These are phyloP conservation scores for Fraxinus quadrangulata DNA, from an alignment of 257 asterid species.

Conservation along the genomic window DNA sequence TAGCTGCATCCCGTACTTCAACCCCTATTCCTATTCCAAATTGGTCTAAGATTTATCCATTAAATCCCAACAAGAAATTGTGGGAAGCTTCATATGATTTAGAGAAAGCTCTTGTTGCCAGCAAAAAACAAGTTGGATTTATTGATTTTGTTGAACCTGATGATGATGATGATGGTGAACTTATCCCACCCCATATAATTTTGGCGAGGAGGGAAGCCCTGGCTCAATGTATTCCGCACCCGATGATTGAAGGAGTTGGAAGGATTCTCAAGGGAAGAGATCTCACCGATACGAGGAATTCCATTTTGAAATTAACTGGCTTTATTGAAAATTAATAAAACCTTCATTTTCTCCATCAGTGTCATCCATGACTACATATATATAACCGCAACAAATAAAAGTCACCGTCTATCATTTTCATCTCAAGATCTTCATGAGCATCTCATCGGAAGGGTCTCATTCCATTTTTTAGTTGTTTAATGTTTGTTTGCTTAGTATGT, in stretches of 20 bases:
- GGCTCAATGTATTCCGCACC: conserved; percentile 47
- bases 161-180: conserved; percentile 26
- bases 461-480: background rate
- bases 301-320: conserved; percentile 63
- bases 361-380: background rate
- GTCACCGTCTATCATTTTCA: background rate
- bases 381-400: background rate
- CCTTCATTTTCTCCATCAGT: background rate
- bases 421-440: too few species aligned
- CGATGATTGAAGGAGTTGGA: conserved; percentile 79
- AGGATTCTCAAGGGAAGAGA: conserved; percentile 79
- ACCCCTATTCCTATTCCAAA: conserved; percentile 40
- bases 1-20: conserved; percentile 16
- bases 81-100: conserved; percentile 8
- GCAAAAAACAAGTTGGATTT: background rate
- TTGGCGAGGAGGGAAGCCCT: conserved; percentile 47
- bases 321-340: conserved; percentile 44
- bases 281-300: conserved; percentile 54
- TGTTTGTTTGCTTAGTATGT: background rate
- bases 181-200: conserved; percentile 63
- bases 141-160: background rate
- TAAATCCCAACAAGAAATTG: conserved; percentile 2
- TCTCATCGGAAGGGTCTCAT: background rate
- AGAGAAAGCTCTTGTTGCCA: background rate
- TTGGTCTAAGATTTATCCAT: conserved; percentile 26